Conservation (phyloP, 129 eudicot genomes). For the Flaveria bidentis region DNA sequence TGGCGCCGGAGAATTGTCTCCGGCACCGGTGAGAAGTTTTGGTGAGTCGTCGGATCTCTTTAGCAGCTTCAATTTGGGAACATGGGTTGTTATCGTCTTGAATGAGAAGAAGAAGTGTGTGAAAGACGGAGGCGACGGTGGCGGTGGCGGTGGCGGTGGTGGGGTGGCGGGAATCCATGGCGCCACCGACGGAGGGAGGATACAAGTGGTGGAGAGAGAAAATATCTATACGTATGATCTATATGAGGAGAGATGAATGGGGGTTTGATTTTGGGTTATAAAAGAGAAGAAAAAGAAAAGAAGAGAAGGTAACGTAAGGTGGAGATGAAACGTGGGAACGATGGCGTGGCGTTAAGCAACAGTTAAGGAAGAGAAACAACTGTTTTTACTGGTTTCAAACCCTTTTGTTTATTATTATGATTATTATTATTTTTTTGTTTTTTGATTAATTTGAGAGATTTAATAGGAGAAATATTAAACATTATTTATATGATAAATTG, state of each 20-base stretch:
- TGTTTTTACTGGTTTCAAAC: neutral
- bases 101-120: slow-evolving; percentile 47
- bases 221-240: slow-evolving; percentile 15
- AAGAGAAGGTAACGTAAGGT: slow-evolving; percentile 39
- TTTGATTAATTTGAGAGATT: no score
- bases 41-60: slow-evolving; percentile 81
- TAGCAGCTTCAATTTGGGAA: slow-evolving; percentile 65
- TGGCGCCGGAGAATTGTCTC: slow-evolving; percentile 67
- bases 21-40: slow-evolving; percentile 91
- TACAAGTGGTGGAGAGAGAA: slow-evolving; percentile 37
- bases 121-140: slow-evolving; percentile 40
- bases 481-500: no score
- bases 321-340: slow-evolving; percentile 43
- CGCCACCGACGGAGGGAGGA: slow-evolving; percentile 19
- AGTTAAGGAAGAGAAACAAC: neutral
- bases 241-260: slow-evolving; percentile 2
- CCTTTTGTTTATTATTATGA: neutral
- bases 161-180: slow-evolving; percentile 25
- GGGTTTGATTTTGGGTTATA: neutral
- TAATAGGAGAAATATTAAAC: no score
- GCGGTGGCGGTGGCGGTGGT: slow-evolving; percentile 26
- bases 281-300: neutral
- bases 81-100: slow-evolving; percentile 40
- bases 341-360: slow-evolving; percentile 84
- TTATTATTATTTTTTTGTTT: no score